Percentiles rank a stretch among this genome's conserved stretches.
These are phyloP conservation scores for Moricandia arvensis DNA, from an alignment of 345 rosid genomes.

Conservation along the genomic window DNA sequence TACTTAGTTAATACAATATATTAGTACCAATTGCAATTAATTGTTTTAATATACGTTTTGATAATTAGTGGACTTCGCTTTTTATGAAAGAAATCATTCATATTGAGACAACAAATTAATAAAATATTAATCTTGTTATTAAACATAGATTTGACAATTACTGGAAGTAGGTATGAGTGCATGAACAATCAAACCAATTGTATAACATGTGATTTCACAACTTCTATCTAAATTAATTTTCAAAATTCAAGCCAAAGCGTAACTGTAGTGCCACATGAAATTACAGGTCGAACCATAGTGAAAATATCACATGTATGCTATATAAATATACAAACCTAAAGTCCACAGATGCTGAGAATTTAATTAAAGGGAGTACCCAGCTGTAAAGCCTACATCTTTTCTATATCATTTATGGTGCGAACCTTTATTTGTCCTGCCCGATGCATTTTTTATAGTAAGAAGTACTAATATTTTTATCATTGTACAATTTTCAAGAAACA, in stretches of 20 bases:
- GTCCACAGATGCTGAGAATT: slow-evolving; percentile 35
- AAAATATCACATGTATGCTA: slow-evolving; percentile 7
- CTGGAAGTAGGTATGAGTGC: slow-evolving; percentile 24
- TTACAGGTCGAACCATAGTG: slow-evolving; percentile 28
- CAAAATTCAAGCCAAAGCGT: slow-evolving; percentile 1
- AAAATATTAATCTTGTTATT: background rate
- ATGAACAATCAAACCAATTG: slow-evolving; percentile 21
- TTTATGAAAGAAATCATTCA: background rate
- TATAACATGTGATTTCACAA: background rate
- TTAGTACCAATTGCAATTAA: slow-evolving; percentile 3
- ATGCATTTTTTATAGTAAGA: slow-evolving; percentile 25
- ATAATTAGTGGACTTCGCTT: slow-evolving; percentile 33
- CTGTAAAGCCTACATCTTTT: slow-evolving; percentile 41
- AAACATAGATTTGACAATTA: slow-evolving; percentile 16
- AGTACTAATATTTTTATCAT: background rate
- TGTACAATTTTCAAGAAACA: slow-evolving; percentile 35
- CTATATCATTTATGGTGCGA: slow-evolving; percentile 41
- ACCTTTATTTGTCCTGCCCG: slow-evolving; percentile 37
- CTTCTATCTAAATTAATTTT: background rate
- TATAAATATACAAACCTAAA: slow-evolving; percentile 24
- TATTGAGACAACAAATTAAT: slow-evolving; percentile 12
- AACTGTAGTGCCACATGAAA: slow-evolving; percentile 24
- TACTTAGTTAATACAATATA: background rate
- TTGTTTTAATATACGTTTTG: background rate
- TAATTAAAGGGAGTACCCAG: slow-evolving; percentile 34